Base-by-base conservation (phyloP, 2,329 filamentous ascomycete genomes). In the Bipolaris cookei region DNA sequence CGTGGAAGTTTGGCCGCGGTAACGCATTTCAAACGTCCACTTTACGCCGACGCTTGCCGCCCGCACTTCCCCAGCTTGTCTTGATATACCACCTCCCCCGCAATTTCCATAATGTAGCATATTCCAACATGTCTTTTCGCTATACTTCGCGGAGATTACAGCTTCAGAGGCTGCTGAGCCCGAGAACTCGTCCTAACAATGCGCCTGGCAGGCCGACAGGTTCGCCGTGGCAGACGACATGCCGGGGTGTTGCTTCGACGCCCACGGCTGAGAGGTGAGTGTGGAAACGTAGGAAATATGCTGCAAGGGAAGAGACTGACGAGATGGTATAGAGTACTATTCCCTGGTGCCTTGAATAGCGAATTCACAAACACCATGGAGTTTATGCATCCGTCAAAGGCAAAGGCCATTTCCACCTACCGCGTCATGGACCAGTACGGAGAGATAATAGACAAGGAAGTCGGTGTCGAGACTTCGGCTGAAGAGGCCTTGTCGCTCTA, bases 271-370 rank as follows among this genome's bases (percentile, higher is more conserved):
- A 88, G 70, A 81, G 80, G 86, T 88, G 78, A 62, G 80, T 67
- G n/a, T 44, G 21, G 6, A 25, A 7, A 6, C 41, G n/a, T n/a
- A 3, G 18, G 18, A 14, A 6, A 3, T 37, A n/a, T n/a, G 3
- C 8, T 47, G 4, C 30, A 6, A 39, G 5, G 14, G 3, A 21
- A 14, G 10, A 28, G 4, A 16, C 46, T 48, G 18, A 56, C 14
- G 34, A 25, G 20, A 5, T 4, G 3, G 0, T 2, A 2, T 47
- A 87, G 84, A 55, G 82, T 86, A 10, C 80, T 86, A 53, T 99
- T 99, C 66, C 95, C 95, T 0, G 95, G 95, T n/a, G 95, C 95
- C 0, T 83, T 98, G 49, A 94, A 97, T 76, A 97, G 92, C 75
- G 91, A 91, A 61, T 99, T 99, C 78, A 96, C 91, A 4, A 89